Percentiles rank a stretch among this genome's conserved stretches.
Conservation (phyloP, 2,329 filamentous ascomycete species). For the Colletotrichum sp. region DNA sequence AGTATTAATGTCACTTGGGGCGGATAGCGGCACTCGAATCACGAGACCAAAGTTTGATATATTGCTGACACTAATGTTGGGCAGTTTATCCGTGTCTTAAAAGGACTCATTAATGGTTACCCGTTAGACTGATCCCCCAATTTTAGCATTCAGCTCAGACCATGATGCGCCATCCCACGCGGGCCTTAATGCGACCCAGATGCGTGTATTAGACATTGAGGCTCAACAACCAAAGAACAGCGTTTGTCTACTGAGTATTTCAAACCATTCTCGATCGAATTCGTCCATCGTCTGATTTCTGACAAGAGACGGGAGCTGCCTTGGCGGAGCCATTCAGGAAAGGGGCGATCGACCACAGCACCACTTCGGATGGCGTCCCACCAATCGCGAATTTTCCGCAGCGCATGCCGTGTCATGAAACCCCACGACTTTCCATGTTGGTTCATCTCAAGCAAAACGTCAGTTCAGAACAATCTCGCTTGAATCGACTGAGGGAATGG, state of each 20-base stretch:
- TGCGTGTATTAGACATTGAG: neutral
- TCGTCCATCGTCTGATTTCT: neutral
- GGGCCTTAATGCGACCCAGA: neutral
- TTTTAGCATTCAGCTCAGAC: neutral
- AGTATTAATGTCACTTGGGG: neutral
- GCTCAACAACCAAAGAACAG: neutral
- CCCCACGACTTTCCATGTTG: neutral
- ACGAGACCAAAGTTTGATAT: neutral
- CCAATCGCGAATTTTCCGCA: neutral
- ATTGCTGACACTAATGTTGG: neutral
- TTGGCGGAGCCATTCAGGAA: neutral
- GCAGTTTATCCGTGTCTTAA: neutral
- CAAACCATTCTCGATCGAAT: neutral
- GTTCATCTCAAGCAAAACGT: neutral
- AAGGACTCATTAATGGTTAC: neutral
- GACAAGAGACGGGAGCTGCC: neutral
- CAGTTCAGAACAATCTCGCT: slow-evolving; percentile 1
- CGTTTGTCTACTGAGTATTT: neutral
- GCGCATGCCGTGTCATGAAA: neutral
- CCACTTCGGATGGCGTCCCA: neutral
- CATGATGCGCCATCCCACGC: neutral
- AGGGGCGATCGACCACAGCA: neutral
- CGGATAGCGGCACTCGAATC: neutral
- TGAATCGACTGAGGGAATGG: neutral
- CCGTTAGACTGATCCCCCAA: neutral